A percentile compares a stretch with the other conserved stretches of the same genome.
phyloP scores from a whole-genome alignment of 225 moss, liverwort and hornwort genomes.

The Climacium dendroides region DNA sequence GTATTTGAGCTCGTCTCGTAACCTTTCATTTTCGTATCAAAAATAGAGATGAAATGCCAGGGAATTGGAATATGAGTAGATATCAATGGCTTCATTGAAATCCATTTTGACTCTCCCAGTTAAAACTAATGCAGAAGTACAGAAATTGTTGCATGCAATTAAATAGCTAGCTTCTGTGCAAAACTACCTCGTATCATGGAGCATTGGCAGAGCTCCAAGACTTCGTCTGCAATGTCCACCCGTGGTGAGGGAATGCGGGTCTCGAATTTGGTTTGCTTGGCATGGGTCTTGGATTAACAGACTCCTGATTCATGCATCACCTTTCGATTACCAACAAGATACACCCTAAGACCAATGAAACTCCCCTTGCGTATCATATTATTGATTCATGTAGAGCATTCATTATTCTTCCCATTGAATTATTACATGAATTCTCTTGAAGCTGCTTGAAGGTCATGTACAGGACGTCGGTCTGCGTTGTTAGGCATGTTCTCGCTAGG shows the following conservation, averaged over 20 bases:
- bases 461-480: neutral
- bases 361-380: neutral
- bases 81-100: neutral
- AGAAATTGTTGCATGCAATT: neutral
- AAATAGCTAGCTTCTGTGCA: neutral
- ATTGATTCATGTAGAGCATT: neutral
- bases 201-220: neutral
- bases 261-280: neutral
- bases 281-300: too few relatives aligned
- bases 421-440: too few relatives aligned
- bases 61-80: neutral
- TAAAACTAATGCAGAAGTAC: neutral
- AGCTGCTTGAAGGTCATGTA: too few relatives aligned
- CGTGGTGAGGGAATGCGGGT: neutral
- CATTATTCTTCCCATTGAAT: too few relatives aligned
- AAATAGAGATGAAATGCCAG: neutral
- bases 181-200: neutral
- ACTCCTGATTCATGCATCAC: neutral
- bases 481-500: too few relatives aligned
- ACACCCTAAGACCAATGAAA: neutral
- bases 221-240: neutral
- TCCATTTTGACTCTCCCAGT: neutral
- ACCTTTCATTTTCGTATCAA: neutral
- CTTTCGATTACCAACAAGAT: neutral
- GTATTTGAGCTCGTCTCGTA: neutral